These are phyloP conservation scores for Trichoderma brevicompactum DNA, from an alignment of 2,329 filamentous ascomycete genomes.

Conservation along the genomic window DNA sequence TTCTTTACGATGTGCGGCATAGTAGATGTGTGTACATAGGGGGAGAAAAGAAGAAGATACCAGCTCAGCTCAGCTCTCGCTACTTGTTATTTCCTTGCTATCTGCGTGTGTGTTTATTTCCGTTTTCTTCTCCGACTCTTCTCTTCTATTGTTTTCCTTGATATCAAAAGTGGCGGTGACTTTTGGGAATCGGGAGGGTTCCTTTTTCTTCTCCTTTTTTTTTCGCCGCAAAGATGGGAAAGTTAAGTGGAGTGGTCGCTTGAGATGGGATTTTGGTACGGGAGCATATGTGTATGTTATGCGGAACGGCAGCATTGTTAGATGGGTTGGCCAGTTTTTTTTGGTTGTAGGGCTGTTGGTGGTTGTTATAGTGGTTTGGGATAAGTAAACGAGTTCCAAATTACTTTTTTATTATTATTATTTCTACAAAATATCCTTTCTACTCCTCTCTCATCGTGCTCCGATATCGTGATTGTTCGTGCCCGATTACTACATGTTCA, in stretches of 20 bases:
- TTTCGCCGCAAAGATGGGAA: neutral
- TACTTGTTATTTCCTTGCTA: neutral
- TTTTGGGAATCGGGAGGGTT: neutral
- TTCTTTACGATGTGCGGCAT: neutral
- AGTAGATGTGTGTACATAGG: neutral
- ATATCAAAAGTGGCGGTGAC: constrained; percentile 3
- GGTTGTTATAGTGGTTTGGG: neutral
- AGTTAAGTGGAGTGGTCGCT: too few relatives aligned
- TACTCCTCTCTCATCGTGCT: neutral
- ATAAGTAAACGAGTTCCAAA: constrained; percentile 8
- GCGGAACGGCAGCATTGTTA: constrained; percentile 9
- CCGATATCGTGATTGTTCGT: too few relatives aligned
- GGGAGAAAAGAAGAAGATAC: neutral
- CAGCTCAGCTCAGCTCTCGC: constrained; percentile 7
- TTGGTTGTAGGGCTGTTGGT: neutral
- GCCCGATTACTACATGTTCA: too few relatives aligned
- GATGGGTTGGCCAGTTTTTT: neutral
- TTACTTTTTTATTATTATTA: neutral
- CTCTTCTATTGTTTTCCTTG: neutral
- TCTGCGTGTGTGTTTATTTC: neutral
- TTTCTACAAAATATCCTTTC: neutral
- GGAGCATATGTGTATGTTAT: constrained; percentile 9
- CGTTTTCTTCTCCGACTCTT: neutral
- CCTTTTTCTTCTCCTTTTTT: neutral
- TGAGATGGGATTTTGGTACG: neutral